phyloP scores from a whole-genome alignment of 2,329 filamentous ascomycete genomes.

The Trichoderma sp. region DNA sequence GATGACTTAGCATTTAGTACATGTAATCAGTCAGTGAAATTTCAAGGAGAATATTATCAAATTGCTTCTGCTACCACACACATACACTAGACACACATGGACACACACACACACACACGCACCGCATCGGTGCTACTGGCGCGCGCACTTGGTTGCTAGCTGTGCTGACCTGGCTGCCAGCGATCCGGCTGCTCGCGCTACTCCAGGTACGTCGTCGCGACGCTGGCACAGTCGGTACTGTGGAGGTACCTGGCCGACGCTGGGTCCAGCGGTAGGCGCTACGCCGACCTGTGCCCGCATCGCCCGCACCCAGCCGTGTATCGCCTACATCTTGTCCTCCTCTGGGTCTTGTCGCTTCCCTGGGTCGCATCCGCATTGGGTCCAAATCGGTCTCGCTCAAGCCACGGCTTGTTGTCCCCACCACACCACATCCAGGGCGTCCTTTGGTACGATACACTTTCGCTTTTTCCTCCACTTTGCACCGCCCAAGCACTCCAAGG shows the following conservation, averaged over 20 bases:
- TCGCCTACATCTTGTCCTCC: neutral
- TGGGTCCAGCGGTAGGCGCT: neutral
- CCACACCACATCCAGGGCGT: neutral
- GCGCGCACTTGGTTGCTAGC: neutral
- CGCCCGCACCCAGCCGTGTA: neutral
- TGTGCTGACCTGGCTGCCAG: neutral
- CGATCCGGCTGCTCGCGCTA: conserved; percentile 3
- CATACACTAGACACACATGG: no score
- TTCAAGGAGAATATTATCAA: neutral
- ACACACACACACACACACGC: neutral
- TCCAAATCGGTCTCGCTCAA: neutral
- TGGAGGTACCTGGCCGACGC: neutral
- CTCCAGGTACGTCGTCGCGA: neutral
- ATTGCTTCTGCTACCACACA: no score
- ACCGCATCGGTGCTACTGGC: neutral
- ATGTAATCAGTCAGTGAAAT: neutral
- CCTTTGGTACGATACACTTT: neutral
- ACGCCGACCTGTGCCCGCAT: neutral
- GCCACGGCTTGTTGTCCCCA: neutral
- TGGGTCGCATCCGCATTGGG: conserved; percentile 6
- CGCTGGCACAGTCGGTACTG: neutral
- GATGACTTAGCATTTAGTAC: neutral
- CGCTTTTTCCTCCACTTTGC: neutral
- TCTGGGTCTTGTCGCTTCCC: neutral
- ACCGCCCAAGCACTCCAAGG: neutral